Conservation (phyloP, 2,329 filamentous ascomycete genomes). For the Arthrobotrys sphaeroides region DNA sequence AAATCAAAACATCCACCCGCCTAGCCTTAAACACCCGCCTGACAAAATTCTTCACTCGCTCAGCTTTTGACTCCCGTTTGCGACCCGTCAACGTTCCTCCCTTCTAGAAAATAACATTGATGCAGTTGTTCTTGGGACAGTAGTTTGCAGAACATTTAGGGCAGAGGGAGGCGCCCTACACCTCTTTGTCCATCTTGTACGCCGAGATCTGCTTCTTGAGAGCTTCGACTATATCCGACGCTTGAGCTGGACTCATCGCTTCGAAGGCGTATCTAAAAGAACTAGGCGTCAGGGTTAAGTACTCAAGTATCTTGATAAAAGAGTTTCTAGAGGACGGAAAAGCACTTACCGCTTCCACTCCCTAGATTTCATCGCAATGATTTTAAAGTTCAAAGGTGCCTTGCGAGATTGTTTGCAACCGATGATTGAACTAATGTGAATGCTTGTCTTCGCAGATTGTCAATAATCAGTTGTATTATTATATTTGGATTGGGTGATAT, state of each 20-base stretch:
- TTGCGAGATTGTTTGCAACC: constrained; percentile 82
- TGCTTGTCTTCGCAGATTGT: constrained; percentile 68
- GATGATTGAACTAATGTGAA: constrained; percentile 83
- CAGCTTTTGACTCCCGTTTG: not conserved
- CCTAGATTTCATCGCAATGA: constrained; percentile 57
- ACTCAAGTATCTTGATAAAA: not conserved
- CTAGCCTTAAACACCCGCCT: not conserved
- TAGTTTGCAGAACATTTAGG: not conserved
- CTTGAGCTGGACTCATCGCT: constrained; percentile 75
- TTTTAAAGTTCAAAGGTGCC: constrained; percentile 80
- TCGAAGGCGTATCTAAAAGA: constrained; percentile 88
- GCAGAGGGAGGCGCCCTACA: constrained; percentile 8
- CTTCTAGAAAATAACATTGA: not conserved
- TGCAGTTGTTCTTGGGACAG: not conserved
- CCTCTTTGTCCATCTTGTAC: constrained; percentile 62
- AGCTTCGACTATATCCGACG: constrained; percentile 79
- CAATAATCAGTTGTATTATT: not conserved
- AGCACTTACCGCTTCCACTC: constrained; percentile 52
- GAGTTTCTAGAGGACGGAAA: not conserved
- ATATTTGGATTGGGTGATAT: not conserved
- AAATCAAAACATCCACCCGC: constrained; percentile 1
- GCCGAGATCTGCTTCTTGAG: constrained; percentile 79
- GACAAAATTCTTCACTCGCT: not conserved
- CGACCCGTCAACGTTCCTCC: not conserved
- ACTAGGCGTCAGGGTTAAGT: not conserved